Base-by-base conservation (phyloP, 2,329 filamentous ascomycete species). In the Phialemoniopsis sp. region DNA sequence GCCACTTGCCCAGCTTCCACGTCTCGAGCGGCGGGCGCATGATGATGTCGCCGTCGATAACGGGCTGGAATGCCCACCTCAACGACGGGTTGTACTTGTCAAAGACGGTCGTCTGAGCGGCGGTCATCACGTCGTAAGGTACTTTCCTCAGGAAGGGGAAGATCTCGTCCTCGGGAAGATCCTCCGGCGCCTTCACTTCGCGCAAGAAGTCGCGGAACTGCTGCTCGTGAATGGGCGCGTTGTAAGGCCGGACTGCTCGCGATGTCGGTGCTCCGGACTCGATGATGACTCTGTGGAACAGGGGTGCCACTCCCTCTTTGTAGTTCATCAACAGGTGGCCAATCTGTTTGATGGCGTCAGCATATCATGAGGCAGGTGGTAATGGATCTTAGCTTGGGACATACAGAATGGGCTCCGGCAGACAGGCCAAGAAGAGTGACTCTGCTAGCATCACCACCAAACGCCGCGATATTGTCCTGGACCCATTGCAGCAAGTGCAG, bases 21-120 rank as follows among this genome's bases (percentile, higher is more conserved):
- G 51, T 49, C 17, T 53, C 48, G 13, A 58, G 44, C 4, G 55
- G 55, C 12, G 48, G 44, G 14, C 47, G 47, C 12, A 46, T 46
- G 38, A 59, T 58, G 14, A 56, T 40, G 14, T 54, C 48, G 19
- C 52, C 53, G 37, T 57, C 55, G 34, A 78, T 72, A 5, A 76
- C 73, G 0, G 75, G 76, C 46, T 78, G 76, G 56, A 78, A 81
- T 0, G 77, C 56, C 64, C 63, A 67, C 4, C 59, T 55, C 17
- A 67, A 47, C 12, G 57, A 56, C 2, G 54, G 52, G 39, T 59
- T 56, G 45, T 64, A 66, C 21, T 47, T 45, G 28, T 53, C 42
- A 32, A 58, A 67, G 2, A 65, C 56, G 8, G 44, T 41, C 5
- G 55, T 52, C n/a, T 62, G 60, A 2, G 64, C 63, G 0, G 38